Percentiles rank a stretch among this genome's conserved stretches.
These are phyloP conservation scores for Ehretia macrophylla DNA, from an alignment of 257 asterid species.

Conservation along the genomic window DNA sequence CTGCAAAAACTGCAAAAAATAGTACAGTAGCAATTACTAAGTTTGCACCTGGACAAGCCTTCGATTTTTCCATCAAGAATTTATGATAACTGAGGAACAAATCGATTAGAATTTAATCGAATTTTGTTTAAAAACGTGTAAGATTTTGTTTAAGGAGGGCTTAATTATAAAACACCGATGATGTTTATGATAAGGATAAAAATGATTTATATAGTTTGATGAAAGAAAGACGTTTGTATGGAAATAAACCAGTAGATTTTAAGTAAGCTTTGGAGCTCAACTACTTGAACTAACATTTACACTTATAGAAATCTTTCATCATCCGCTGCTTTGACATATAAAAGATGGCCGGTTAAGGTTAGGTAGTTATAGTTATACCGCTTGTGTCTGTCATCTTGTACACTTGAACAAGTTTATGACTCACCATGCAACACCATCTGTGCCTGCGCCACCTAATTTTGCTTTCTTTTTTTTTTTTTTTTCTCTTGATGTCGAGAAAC, in stretches of 20 bases:
- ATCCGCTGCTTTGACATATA: neutral
- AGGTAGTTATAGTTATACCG: neutral
- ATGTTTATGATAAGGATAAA: too few species aligned
- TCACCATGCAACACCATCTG: neutral
- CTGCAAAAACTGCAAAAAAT: neutral
- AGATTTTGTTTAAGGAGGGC: too few species aligned
- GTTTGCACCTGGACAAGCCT: neutral
- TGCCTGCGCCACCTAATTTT: neutral
- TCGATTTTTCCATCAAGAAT: neutral
- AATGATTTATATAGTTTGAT: too few species aligned
- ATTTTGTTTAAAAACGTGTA: too few species aligned
- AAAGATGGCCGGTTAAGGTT: neutral
- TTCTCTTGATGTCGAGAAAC: too few species aligned
- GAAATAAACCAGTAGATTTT: neutral
- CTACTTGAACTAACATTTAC: constrained; percentile 1
- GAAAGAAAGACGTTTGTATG: too few species aligned
- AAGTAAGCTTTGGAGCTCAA: constrained; percentile 7
- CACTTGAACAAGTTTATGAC: neutral
- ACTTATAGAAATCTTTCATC: neutral
- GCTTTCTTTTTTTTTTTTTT: too few species aligned
- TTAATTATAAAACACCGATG: too few species aligned
- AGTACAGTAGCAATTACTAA: neutral
- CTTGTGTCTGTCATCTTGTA: neutral
- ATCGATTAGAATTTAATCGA: too few species aligned
- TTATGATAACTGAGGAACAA: neutral